Evolutionary conservation across 2,329 filamentous ascomycete genomes (phyloP).

Genomic region (Clarireedia sp.): DNA sequence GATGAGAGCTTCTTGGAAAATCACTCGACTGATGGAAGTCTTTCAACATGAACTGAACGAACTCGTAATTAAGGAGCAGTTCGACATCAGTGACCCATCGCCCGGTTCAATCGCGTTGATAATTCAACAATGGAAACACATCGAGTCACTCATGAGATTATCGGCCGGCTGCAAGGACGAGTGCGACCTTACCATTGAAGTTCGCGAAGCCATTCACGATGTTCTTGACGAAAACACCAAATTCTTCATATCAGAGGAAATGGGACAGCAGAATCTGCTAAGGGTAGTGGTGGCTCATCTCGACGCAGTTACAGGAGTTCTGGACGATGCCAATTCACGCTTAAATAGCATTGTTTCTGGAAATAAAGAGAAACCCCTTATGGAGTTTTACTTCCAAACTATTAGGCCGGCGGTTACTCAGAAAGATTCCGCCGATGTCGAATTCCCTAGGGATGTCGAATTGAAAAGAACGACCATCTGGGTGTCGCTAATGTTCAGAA

Average conservation of each 20-base stretch:
- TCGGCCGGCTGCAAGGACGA: slow-evolving; percentile 15
- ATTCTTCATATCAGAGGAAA: slow-evolving; percentile 15
- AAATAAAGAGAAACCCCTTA: slow-evolving; percentile 41
- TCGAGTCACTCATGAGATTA: slow-evolving; percentile 4
- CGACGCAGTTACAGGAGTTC: slow-evolving; percentile 33
- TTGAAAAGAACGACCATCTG: slow-evolving; percentile 35
- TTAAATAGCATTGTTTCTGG: slow-evolving; percentile 34
- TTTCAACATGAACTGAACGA: slow-evolving; percentile 22
- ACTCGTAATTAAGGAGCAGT: slow-evolving; percentile 9
- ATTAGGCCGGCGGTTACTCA: slow-evolving; percentile 35
- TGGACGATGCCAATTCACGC: slow-evolving; percentile 35
- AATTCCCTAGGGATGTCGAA: background rate
- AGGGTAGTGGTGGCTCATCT: slow-evolving; percentile 23
- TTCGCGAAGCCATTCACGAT: slow-evolving; percentile 24
- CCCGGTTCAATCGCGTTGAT: slow-evolving; percentile 13
- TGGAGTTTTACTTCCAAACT: slow-evolving; percentile 44
- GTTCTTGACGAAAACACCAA: slow-evolving; percentile 20
- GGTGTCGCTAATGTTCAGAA: slow-evolving; percentile 47
- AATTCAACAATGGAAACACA: slow-evolving; percentile 14
- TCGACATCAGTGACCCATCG: background rate
- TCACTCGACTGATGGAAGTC: slow-evolving; percentile 23
- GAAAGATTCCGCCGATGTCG: slow-evolving; percentile 21
- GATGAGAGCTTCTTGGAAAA: slow-evolving; percentile 25
- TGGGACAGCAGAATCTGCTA: slow-evolving; percentile 18
- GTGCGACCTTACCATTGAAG: slow-evolving; percentile 16